Percentiles rank a stretch among this genome's conserved stretches.
Conservation (phyloP, 1,139 yeast species). For the Hansenula lynferdii region DNA sequence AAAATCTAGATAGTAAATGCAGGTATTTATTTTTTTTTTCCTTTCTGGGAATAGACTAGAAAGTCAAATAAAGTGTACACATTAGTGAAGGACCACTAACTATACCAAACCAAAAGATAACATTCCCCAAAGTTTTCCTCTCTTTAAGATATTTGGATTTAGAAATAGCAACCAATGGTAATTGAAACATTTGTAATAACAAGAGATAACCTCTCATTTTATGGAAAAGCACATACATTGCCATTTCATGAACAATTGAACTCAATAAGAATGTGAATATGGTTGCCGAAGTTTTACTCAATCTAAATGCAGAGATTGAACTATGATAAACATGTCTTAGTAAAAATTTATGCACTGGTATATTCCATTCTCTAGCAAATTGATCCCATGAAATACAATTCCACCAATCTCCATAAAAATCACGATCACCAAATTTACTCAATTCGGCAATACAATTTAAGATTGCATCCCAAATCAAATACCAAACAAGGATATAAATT, state of each 20-base stretch:
- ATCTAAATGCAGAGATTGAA: constrained; percentile 68
- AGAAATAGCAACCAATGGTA: constrained; percentile 58
- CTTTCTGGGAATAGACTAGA: constrained; percentile 36
- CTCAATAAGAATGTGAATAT: constrained; percentile 78
- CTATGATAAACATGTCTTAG: constrained; percentile 93
- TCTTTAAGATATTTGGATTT: constrained; percentile 47
- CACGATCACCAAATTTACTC: constrained; percentile 81
- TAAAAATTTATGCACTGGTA: constrained; percentile 89
- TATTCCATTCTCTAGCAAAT: constrained; percentile 91
- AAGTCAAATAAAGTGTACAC: constrained; percentile 79
- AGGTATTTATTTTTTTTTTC: background rate
- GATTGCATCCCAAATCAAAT: constrained; percentile 92
- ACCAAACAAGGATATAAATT: constrained; percentile 75
- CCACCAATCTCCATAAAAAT: constrained; percentile 98
- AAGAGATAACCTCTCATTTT: constrained; percentile 77
- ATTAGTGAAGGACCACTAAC: constrained; percentile 87
- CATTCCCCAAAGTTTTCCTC: constrained; percentile 65
- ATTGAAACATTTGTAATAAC: constrained; percentile 68
- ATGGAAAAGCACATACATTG: constrained; percentile 85
- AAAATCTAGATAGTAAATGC: background rate
- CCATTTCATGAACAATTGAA: constrained; percentile 81
- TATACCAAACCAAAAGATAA: constrained; percentile 89
- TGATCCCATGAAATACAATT: constrained; percentile 92
- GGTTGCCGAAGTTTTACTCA: constrained; percentile 66
- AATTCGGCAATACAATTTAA: constrained; percentile 86